phyloP scores from a whole-genome alignment of 495 filamentous ascomycete genomes.

The Aspergillus wentii region DNA sequence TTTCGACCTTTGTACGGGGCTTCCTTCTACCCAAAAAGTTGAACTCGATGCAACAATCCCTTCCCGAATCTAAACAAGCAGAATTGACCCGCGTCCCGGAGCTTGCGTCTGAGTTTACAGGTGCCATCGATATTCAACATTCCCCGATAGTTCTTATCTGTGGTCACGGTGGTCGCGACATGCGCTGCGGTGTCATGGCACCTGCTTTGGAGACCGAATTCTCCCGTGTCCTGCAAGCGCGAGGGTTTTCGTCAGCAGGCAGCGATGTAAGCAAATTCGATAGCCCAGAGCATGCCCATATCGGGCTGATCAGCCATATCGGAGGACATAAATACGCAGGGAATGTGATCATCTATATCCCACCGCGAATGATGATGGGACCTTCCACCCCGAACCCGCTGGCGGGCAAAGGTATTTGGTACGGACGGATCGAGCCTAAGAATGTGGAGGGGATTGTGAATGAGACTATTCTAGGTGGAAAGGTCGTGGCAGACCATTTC shows the following conservation, averaged over 20 bases:
- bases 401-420: conserved; percentile 86
- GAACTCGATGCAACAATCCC: conserved; percentile 52
- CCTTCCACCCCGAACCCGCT: conserved; percentile 42
- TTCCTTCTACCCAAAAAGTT: conserved; percentile 52
- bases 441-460: conserved; percentile 83
- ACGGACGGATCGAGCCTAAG: conserved; percentile 79
- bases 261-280: conserved; percentile 18
- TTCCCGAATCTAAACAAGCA: conserved; percentile 26
- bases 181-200: conserved; percentile 74
- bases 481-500: conserved; percentile 71
- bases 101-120: conserved; percentile 30
- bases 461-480: conserved; percentile 72
- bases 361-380: conserved; percentile 43
- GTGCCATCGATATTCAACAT: conserved; percentile 52
- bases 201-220: conserved; percentile 70
- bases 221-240: conserved; percentile 36
- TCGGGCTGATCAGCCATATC: conserved; percentile 81
- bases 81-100: conserved; percentile 25
- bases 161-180: conserved; percentile 74
- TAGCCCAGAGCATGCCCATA: conserved; percentile 40
- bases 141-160: conserved; percentile 74
- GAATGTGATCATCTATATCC: conserved; percentile 88
- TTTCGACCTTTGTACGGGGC: conserved; percentile 34
- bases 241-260: conserved; percentile 21
- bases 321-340: conserved; percentile 92